Evolutionary conservation across 225 moss, liverwort and hornwort genomes (phyloP).

Genomic region (Marchantia polymorpha): DNA sequence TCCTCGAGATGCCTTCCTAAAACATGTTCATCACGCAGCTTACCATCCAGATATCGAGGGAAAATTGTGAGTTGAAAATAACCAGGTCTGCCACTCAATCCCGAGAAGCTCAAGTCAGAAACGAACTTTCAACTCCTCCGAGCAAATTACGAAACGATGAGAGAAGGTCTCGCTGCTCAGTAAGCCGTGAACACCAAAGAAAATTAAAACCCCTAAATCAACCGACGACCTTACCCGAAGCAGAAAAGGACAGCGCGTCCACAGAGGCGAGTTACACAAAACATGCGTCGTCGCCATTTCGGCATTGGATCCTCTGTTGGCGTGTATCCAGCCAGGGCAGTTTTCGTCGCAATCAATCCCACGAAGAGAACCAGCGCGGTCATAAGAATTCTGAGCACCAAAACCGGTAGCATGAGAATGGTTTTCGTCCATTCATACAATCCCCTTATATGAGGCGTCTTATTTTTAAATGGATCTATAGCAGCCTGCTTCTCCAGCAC

Average conservation of each 20-base stretch:
- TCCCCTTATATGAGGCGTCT: conserved; percentile 53
- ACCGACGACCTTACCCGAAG: conserved; percentile 54
- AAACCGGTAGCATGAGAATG: conserved; percentile 55
- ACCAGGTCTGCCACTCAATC: neutral
- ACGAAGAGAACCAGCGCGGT: conserved; percentile 53
- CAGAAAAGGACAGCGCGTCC: conserved; percentile 69
- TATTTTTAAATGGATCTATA: conserved; percentile 75
- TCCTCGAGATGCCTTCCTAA: neutral
- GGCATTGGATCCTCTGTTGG: conserved; percentile 50
- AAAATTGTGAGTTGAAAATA: no score
- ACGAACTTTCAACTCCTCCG: neutral
- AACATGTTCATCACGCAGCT: neutral
- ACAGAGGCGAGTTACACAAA: conserved; percentile 69
- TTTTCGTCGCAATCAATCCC: conserved; percentile 54
- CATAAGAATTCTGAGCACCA: conserved; percentile 58
- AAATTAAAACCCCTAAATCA: neutral
- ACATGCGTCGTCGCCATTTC: conserved; percentile 64
- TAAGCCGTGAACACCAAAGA: neutral
- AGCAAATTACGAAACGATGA: neutral
- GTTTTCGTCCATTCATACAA: conserved; percentile 66
- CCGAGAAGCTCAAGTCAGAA: neutral
- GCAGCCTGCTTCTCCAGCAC: conserved; percentile 45
- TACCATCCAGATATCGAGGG: neutral
- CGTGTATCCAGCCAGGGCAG: conserved; percentile 59
- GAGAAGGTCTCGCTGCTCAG: neutral